Evolutionary conservation across 345 rosid genomes (phyloP), one percentile per base, ranked within the genome.

Genomic region (Eucalyptus fibrosa): DNA sequence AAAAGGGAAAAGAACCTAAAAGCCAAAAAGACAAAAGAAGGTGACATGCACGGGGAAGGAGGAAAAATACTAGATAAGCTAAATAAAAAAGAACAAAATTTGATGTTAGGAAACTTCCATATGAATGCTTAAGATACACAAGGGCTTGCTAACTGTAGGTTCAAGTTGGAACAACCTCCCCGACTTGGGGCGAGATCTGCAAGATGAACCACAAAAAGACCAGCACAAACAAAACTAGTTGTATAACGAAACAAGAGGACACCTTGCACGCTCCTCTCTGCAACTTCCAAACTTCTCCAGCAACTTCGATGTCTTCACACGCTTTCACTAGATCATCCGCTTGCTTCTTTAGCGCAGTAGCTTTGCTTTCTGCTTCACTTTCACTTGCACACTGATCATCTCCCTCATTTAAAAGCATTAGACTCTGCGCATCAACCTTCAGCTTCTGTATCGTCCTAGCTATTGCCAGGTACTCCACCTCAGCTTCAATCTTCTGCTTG

Each of bases 401-500:
- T 60, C 65, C 45, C 88, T 87, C 88, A 40, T 40, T 87, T 60
- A 87, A 87, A 47, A 87, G 88, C 88, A 87, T 53, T 60, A 87
- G 42, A 44, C 93, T 92, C 91, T 91, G 92, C n/a, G 87, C 86
- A 50, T 91, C 92, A 50, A 87, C 92, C 91, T 86, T 94, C 90
- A 94, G 89, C 89, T 92, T 91, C 87, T 88, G 92, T 80, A 95
- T 86, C 44, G 94, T 91, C 89, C 91, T 92, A 26, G 89, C 87
- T 88, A 95, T 91, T 86, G 93, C 91, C 51, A 97, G 89, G 93
- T 92, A 93, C 91, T 94, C 97, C 13, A 98, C 90, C 94, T 98
- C 99, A 69, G 96, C 96, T 92, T 96, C 96, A 9, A 97, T 93
- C 95, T 94, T 97, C 90, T 94, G 95, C 93, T 86, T 92, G 92